phyloP scores from a whole-genome alignment of 495 filamentous ascomycete genomes.

The Trichocladium uniseriatum region DNA sequence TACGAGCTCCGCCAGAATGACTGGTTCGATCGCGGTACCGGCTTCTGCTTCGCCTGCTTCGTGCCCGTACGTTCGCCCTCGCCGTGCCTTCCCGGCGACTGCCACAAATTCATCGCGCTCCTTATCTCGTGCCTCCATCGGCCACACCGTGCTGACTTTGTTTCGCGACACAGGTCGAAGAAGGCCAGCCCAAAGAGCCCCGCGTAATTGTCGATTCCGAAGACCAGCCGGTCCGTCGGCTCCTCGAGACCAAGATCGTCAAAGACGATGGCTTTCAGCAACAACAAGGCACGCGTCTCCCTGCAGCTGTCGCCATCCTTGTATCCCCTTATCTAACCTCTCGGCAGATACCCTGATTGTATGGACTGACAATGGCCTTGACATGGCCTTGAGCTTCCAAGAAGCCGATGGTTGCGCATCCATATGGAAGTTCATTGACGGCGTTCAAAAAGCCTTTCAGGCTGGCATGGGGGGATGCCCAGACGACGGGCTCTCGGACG shows the following conservation, averaged over 20 bases:
- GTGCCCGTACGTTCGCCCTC: constrained; percentile 53
- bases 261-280: constrained; percentile 98
- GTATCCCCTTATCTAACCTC: constrained; percentile 16
- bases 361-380: constrained; percentile 88
- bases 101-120: background rate
- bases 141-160: constrained; percentile 12
- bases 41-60: constrained; percentile 79
- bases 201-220: constrained; percentile 89
- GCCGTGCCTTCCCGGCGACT: too few relatives aligned
- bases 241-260: constrained; percentile 81
- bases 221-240: constrained; percentile 70
- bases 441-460: constrained; percentile 57
- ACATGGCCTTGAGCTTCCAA: constrained; percentile 98
- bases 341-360: constrained; percentile 85
- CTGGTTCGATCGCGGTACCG: constrained; percentile 96
- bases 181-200: constrained; percentile 55
- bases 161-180: constrained; percentile 26
- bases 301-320: background rate
- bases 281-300: constrained; percentile 68
- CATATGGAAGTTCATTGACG: constrained; percentile 92
- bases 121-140: background rate
- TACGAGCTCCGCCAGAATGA: constrained; percentile 97
- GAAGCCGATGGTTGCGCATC: constrained; percentile 88
- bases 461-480: constrained; percentile 35
- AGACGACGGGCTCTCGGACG: constrained; percentile 87